These are phyloP conservation scores for Vitrella brassicaformis DNA, from an alignment of 73 alveolate species.

Conservation along the genomic window DNA sequence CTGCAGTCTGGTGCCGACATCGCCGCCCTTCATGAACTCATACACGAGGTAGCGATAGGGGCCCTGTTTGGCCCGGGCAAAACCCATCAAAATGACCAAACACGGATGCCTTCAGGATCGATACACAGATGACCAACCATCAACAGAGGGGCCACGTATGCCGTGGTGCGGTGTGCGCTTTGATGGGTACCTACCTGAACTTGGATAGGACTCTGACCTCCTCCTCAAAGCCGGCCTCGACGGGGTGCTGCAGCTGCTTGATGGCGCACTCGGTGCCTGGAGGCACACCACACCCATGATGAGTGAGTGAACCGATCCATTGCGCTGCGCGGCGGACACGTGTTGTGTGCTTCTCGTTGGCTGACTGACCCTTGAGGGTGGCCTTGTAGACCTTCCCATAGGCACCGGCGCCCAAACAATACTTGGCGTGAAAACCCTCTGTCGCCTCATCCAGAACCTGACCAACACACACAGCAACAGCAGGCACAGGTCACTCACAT, in stretches of 20 bases:
- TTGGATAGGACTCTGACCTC: constrained; percentile 3
- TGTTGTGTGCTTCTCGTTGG: no score
- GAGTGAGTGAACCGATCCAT: no score
- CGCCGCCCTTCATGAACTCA: constrained; percentile 9
- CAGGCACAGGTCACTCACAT: no score
- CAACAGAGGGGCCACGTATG: not conserved
- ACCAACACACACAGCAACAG: no score
- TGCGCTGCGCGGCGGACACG: no score
- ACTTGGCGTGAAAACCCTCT: not conserved
- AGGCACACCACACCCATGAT: no score
- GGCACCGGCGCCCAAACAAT: not conserved
- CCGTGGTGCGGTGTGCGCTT: not conserved
- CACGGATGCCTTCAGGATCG: no score
- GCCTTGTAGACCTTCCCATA: not conserved
- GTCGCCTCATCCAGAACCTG: not conserved
- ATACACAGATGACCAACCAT: constrained; percentile 5
- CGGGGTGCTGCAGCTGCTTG: not conserved
- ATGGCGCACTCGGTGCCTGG: not conserved
- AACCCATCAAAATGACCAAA: constrained; percentile 8
- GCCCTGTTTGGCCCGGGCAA: constrained; percentile 2
- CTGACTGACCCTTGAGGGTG: no score
- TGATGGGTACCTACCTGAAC: not conserved
- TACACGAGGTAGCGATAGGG: constrained; percentile 11
- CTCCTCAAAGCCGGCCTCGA: constrained; percentile 25
- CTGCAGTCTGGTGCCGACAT: not conserved